These are phyloP conservation scores for Cucurbita maxima DNA, from an alignment of 306 rosid species.

Conservation along the genomic window DNA sequence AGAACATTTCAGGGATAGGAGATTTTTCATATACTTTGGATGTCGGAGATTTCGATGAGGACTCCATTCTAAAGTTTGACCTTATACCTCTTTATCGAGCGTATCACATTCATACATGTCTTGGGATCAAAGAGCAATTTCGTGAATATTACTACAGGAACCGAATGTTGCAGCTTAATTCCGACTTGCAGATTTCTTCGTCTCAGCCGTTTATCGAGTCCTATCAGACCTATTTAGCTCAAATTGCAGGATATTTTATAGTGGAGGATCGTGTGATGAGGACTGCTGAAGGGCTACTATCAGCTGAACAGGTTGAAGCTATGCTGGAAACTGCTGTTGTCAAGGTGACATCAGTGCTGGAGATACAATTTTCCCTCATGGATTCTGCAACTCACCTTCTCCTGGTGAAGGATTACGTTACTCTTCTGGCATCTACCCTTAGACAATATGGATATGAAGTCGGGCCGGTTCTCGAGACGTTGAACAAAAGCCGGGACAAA, in stretches of 20 bases:
- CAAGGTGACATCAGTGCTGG: conserved; percentile 49
- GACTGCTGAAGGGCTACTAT: conserved; percentile 56
- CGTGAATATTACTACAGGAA: conserved; percentile 71
- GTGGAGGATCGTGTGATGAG: conserved; percentile 82
- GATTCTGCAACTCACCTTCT: conserved; percentile 70
- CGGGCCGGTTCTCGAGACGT: conserved; percentile 50
- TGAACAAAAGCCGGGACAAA: conserved; percentile 47
- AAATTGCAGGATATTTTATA: conserved; percentile 78
- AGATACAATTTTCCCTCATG: conserved; percentile 59
- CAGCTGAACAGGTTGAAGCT: conserved; percentile 57
- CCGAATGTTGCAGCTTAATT: conserved; percentile 72
- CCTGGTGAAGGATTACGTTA: conserved; percentile 80
- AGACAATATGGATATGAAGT: conserved; percentile 76
- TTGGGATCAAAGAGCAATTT: conserved; percentile 70
- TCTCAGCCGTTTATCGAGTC: conserved; percentile 68
- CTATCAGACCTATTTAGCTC: conserved; percentile 68
- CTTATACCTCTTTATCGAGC: conserved; percentile 88
- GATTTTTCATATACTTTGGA: conserved; percentile 45
- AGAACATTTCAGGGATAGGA: conserved; percentile 24
- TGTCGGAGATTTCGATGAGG: conserved; percentile 58
- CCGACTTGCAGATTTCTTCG: conserved; percentile 71
- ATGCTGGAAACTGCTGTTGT: conserved; percentile 78
- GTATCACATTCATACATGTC: conserved; percentile 68
- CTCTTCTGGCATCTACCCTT: conserved; percentile 66
- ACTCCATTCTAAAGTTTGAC: conserved; percentile 55